Percentiles rank a stretch among this genome's conserved stretches.
Evolutionary conservation across 306 rosid species (phyloP).

Genomic region (Heteromeles arbutifolia): DNA sequence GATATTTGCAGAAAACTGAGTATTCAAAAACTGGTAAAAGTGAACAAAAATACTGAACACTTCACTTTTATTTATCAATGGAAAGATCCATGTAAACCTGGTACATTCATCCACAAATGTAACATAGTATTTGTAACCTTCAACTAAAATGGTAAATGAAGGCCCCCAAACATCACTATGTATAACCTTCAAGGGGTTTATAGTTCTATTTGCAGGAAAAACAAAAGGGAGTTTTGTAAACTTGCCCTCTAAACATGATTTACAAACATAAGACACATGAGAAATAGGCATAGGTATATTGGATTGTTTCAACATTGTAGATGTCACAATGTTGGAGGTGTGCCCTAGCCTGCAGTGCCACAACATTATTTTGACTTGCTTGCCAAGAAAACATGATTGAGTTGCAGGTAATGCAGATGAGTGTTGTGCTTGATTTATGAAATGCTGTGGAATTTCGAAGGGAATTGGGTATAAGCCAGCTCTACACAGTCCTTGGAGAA

Average conservation of each 20-base stretch:
- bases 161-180: not conserved
- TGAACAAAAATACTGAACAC: not conserved
- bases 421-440: too few relatives aligned
- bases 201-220: too few relatives aligned
- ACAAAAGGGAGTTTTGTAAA: not conserved
- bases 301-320: not conserved
- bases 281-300: too few relatives aligned
- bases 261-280: not conserved
- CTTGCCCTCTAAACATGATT: not conserved
- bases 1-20: accelerated
- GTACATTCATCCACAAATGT: not conserved
- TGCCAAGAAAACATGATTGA: not conserved
- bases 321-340: not conserved
- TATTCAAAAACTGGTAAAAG: too few relatives aligned
- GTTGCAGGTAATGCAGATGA: accelerated
- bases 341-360: not conserved
- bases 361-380: not conserved
- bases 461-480: not conserved
- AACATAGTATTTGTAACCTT: not conserved
- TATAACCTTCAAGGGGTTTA: not conserved
- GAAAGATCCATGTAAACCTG: too few relatives aligned
- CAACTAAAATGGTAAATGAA: too few relatives aligned
- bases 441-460: not conserved
- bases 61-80: too few relatives aligned
- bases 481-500: not conserved